Conservation (phyloP, 371 early-diverging fungal species). For the Syncephalastrum contaminatum region DNA sequence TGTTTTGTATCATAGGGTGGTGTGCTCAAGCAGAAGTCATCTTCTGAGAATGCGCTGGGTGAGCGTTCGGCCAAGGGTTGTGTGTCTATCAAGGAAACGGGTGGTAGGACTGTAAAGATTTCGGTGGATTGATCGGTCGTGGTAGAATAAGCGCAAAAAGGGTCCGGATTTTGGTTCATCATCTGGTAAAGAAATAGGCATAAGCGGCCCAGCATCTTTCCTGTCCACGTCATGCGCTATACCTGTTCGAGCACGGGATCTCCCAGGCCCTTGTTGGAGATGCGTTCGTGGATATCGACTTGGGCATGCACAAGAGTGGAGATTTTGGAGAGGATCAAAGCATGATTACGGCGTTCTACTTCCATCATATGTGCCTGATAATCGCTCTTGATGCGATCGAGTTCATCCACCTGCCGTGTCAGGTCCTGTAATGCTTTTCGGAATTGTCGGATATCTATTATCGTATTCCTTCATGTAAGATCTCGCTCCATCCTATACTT, state of each 20-base stretch:
- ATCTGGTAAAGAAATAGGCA: constrained; percentile 22
- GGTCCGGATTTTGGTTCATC: constrained; percentile 53
- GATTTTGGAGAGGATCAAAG: constrained; percentile 42
- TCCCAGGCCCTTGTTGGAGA: constrained; percentile 50
- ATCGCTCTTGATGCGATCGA: constrained; percentile 47
- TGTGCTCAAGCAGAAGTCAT: too few relatives aligned
- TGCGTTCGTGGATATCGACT: constrained; percentile 52
- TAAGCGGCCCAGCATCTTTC: background rate
- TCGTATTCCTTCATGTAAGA: background rate
- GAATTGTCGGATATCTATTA: constrained; percentile 43
- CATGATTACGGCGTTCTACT: constrained; percentile 45
- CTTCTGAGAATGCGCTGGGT: too few relatives aligned
- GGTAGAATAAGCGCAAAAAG: constrained; percentile 48
- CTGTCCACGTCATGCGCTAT: constrained; percentile 1
- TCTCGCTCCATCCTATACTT: background rate
- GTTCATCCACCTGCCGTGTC: constrained; percentile 51
- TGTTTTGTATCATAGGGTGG: too few relatives aligned
- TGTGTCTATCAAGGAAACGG: constrained; percentile 39
- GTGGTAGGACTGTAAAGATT: constrained; percentile 49
- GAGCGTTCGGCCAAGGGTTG: background rate
- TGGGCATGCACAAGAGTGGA: constrained; percentile 51
- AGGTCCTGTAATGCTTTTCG: constrained; percentile 44
- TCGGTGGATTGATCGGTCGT: constrained; percentile 41
- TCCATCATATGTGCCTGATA: constrained; percentile 49
- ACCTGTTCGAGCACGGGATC: constrained; percentile 51